Conservation (phyloP, 1,284 basidiomycete species). For the Trametes versicolor region DNA sequence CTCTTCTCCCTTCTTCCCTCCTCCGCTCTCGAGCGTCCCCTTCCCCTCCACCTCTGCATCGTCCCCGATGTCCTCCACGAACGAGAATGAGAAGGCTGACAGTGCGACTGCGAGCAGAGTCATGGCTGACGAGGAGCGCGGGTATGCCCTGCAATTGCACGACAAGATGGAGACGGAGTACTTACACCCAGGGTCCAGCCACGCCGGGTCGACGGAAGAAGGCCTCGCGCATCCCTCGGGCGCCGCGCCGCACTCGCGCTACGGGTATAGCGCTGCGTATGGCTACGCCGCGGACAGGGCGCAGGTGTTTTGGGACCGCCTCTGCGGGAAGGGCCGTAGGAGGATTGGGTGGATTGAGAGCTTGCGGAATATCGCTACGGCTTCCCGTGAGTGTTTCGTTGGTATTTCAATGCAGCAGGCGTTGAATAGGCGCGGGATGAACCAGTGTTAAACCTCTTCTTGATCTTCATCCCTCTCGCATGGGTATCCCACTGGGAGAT, state of each 20-base stretch:
- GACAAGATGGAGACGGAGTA: slow-evolving; percentile 16
- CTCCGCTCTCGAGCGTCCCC: neutral
- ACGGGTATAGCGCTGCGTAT: slow-evolving; percentile 16
- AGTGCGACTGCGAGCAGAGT: slow-evolving; percentile 18
- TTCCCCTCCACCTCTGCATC: neutral
- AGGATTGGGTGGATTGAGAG: slow-evolving; percentile 58
- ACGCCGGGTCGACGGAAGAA: neutral
- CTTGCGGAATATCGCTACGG: slow-evolving; percentile 54
- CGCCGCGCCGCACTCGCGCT: neutral
- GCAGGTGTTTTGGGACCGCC: slow-evolving; percentile 54
- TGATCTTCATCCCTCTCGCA: slow-evolving; percentile 70
- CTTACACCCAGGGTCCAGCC: slow-evolving; percentile 17
- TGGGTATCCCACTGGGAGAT: slow-evolving; percentile 65
- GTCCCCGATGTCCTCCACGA: slow-evolving; percentile 4
- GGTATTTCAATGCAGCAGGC: too few species aligned
- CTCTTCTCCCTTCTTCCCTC: slow-evolving; percentile 6
- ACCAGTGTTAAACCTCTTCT: slow-evolving; percentile 66
- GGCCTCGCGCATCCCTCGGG: neutral
- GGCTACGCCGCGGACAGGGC: slow-evolving; percentile 16
- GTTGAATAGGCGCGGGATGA: too few species aligned
- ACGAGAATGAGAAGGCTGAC: slow-evolving; percentile 24
- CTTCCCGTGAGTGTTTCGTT: slow-evolving; percentile 55
- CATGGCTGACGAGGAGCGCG: slow-evolving; percentile 29
- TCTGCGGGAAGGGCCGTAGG: slow-evolving; percentile 59
- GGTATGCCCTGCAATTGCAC: slow-evolving; percentile 23